A percentile compares a stretch with the other conserved stretches of the same genome.
phyloP scores from a whole-genome alignment of 331 rosid genomes.

The Rosa hybrid region DNA sequence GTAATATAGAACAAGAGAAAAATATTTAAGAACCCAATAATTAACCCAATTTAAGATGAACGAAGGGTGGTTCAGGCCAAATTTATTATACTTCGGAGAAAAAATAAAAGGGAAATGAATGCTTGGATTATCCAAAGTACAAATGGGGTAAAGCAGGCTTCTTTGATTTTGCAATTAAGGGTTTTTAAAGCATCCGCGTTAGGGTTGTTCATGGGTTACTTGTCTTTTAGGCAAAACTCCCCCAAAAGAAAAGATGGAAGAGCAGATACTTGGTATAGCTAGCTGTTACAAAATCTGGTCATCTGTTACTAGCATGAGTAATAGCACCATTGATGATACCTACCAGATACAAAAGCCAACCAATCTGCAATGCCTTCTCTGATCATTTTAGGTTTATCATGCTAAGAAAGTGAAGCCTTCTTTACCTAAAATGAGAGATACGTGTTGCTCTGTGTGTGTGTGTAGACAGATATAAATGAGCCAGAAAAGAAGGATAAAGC shows the following conservation, averaged over 20 bases:
- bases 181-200: not conserved
- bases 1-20: too few species aligned
- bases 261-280: not conserved
- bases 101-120: not conserved
- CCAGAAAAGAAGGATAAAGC: not conserved
- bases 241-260: not conserved
- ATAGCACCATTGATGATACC: conserved; percentile 7
- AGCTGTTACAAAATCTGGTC: not conserved
- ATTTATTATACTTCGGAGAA: not conserved
- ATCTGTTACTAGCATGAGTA: conserved; percentile 5
- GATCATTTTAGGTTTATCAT: not conserved
- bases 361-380: not conserved
- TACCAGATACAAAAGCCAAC: not conserved
- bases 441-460: not conserved
- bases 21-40: not conserved
- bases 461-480: not conserved
- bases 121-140: not conserved
- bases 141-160: not conserved
- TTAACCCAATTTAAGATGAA: not conserved
- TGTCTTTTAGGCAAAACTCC: not conserved
- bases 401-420: not conserved
- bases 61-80: not conserved
- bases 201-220: not conserved
- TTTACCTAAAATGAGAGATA: not conserved
- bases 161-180: not conserved